These are phyloP conservation scores for Carnegiea gigantea DNA, from an alignment of 179 eudicot species.

Conservation along the genomic window DNA sequence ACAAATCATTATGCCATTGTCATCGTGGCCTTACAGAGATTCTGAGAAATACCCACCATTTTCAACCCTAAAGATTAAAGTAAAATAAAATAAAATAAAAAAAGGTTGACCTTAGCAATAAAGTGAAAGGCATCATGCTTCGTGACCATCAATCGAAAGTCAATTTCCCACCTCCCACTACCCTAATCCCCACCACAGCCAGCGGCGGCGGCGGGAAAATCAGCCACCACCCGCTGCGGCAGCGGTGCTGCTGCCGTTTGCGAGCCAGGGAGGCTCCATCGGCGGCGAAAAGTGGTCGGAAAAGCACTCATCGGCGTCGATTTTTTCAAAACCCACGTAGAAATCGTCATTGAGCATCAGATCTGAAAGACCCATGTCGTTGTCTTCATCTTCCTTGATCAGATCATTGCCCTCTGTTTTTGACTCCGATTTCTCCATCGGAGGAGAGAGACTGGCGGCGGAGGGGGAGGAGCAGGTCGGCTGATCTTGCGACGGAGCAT, in stretches of 20 bases:
- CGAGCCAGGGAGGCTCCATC: slow-evolving; percentile 35
- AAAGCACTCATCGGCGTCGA: slow-evolving; percentile 39
- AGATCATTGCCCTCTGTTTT: slow-evolving; percentile 30
- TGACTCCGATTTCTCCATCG: slow-evolving; percentile 30
- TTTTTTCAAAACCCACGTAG: slow-evolving; percentile 40
- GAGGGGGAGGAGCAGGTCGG: slow-evolving; percentile 31
- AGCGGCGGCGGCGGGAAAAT: slow-evolving; percentile 16
- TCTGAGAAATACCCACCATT: slow-evolving; percentile 25
- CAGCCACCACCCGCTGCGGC: slow-evolving; percentile 37
- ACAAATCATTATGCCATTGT: slow-evolving; percentile 23
- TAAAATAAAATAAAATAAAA: neutral
- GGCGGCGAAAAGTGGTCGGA: slow-evolving; percentile 36
- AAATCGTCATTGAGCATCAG: slow-evolving; percentile 39
- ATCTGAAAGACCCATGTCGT: slow-evolving; percentile 30
- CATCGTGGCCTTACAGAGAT: slow-evolving; percentile 34
- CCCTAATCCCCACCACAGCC: neutral
- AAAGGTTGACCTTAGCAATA: slow-evolving; percentile 26
- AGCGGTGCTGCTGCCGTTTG: slow-evolving; percentile 19
- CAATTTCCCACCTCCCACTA: slow-evolving; percentile 18
- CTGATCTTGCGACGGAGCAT: slow-evolving; percentile 20
- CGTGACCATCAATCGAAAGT: slow-evolving; percentile 18
- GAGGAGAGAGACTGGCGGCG: slow-evolving; percentile 26
- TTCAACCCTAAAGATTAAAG: neutral
- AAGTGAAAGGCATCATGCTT: slow-evolving; percentile 28
- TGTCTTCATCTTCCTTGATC: slow-evolving; percentile 29